Evolutionary conservation across 768 basidiomycete genomes (phyloP).

Genomic region (Pleurotus platypus): DNA sequence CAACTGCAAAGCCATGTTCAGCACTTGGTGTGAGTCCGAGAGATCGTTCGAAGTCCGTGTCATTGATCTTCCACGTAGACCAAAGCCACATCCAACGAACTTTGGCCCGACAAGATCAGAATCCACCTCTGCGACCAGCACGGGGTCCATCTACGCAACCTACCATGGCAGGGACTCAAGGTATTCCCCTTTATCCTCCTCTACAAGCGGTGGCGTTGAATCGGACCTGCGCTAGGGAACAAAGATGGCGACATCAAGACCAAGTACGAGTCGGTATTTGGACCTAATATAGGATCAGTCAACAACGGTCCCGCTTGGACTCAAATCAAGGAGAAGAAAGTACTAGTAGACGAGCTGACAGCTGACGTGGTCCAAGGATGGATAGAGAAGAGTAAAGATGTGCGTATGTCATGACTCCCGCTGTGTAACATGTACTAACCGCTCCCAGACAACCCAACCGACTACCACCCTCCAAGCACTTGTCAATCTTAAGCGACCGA

Average conservation of each 20-base stretch:
- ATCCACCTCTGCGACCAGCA: not conserved
- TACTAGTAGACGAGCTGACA: constrained; percentile 67
- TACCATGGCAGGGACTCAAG: not conserved
- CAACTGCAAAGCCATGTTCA: constrained; percentile 2
- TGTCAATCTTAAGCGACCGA: constrained; percentile 91
- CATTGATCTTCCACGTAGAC: not conserved
- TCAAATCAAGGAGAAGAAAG: constrained; percentile 55
- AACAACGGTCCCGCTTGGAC: constrained; percentile 72
- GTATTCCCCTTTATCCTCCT: not conserved
- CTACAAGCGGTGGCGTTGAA: not conserved
- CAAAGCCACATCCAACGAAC: constrained; percentile 3
- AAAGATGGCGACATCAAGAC: constrained; percentile 44
- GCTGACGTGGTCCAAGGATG: constrained; percentile 79
- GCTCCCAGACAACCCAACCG: constrained; percentile 63
- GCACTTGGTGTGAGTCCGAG: constrained; percentile 2
- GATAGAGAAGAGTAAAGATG: constrained; percentile 88
- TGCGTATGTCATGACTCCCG: constrained; percentile 27
- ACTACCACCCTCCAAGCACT: constrained; percentile 93
- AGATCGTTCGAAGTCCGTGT: not conserved
- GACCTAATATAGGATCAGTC: constrained; percentile 83
- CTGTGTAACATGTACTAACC: not conserved
- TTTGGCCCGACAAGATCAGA: not conserved
- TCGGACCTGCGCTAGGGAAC: not conserved
- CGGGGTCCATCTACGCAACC: not conserved
- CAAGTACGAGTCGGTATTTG: constrained; percentile 81